Base-by-base conservation (phyloP, 2,329 filamentous ascomycete species). In the Beauveria caledonica region DNA sequence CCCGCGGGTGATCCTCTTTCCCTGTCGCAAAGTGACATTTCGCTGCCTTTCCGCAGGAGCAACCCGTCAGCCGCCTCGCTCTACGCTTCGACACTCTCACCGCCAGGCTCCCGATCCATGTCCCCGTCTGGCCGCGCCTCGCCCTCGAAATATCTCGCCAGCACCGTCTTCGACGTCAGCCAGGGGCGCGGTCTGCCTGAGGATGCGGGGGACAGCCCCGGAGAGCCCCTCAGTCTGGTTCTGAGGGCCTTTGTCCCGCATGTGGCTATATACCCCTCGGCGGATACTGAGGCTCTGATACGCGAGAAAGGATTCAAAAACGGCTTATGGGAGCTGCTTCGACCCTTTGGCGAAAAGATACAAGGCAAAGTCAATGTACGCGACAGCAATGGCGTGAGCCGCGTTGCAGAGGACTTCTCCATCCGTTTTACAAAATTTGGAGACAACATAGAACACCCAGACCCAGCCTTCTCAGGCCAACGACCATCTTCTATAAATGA, bases 281-380 rank as follows among this genome's bases (percentile, higher is more conserved):
- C 83, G 17, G 93, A 97, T 70, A 94, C 91, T 1, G 89, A 97
- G 69, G 82, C 87, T 61, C 75, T 99, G 62, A 81, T 92, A 59
- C 81, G 80, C 62, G 86, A 88, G 64, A 99, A 99, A 74, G 95
- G 95, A 0, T 90, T 97, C 65, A 78, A 84, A 44, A 82, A 86
- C 49, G 92, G 93, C 0, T 79, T 99, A 53, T 87, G 92, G 78
- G 89, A 96, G 72, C 77, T 99, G 25, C 76, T 99, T 60, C 81
- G 93, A 55, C 93, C 94, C 0, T 99, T 96, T 76, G 94, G 94
- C 33, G 94, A 99, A 74, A 84, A 81, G 17, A 82, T 97, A 0
- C 84, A 88, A 54, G 94, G 94, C 33, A 96, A 94, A 69, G 88
- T 99, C 56, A 89, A 89, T 3, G 87, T 97, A 60, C 81, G 94